Base-by-base conservation (phyloP, 257 asterid species). In the Gentiana dahurica region DNA sequence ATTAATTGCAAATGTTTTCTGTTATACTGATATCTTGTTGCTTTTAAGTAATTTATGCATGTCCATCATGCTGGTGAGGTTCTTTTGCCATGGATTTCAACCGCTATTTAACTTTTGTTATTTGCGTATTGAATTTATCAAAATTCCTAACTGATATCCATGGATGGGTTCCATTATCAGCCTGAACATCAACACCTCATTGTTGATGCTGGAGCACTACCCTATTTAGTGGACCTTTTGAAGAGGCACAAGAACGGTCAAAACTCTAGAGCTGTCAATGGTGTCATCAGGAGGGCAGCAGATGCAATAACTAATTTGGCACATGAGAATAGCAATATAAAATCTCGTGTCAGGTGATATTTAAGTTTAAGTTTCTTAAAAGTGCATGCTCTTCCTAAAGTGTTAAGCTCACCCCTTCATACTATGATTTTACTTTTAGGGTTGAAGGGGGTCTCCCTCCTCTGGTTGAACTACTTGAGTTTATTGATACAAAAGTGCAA, bases 271-370 rank as follows among this genome's bases (percentile, higher is more conserved):
- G 95, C 88, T 41, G 77, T 86, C 61, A 85, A 74, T 70, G 95
- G 95, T 63, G 91, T 81, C 54, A 74, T 92, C 50, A 77, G 99
- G 73, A 81, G 95, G 71, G 97, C 95, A 34, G 95, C 99, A 37
- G 99, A 92, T 80, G 95, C 99, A 57, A 79, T 92, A 59, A 92
- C 99, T 44, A 92, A 92, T 76, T 95, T 92, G 65, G 99, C 95
- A 63, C 99, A 92, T 41, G 99, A 92, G 69, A 92, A 92, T 69
- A 84, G 95, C 80, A 79, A 77, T 79, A 92, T 92, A 58, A 92
- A 92, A 80, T 78, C 91, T 62, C 84, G 84, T 68, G 99, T 92
- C 69, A 79, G 99, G 99, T 92, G 99, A 97, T 92, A 71, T 55
- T 69, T 12, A 32, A 11, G 34, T 66, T 11, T 53, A 9, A 8